Conservation (phyloP, 441 rosid species). For the Isatis lusitanica region DNA sequence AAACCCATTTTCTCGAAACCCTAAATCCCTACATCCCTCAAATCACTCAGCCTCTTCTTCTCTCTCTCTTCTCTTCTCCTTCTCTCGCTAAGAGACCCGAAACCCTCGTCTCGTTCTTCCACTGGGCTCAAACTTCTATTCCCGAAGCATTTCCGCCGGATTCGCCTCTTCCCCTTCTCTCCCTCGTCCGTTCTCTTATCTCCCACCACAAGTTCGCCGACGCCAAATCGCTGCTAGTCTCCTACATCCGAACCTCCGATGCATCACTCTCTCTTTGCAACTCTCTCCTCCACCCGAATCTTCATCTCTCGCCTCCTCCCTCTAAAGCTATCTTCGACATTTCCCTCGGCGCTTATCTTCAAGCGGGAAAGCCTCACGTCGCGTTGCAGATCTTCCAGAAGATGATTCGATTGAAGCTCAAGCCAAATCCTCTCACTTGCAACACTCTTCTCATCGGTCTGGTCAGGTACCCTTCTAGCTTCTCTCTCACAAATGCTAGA, state of each 20-base stretch:
- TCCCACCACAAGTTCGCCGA: slow-evolving; percentile 55
- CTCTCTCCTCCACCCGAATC: slow-evolving; percentile 48
- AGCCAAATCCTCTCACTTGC: slow-evolving; percentile 72
- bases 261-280: slow-evolving; percentile 46
- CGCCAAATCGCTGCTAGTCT: slow-evolving; percentile 64
- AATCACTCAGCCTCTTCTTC: slow-evolving; percentile 51
- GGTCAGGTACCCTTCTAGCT: slow-evolving; percentile 63
- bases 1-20: slow-evolving; percentile 34
- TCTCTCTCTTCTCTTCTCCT: slow-evolving; percentile 54
- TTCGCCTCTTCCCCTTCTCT: slow-evolving; percentile 58
- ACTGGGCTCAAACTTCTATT: slow-evolving; percentile 52
- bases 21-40: slow-evolving; percentile 50
- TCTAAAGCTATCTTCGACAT: slow-evolving; percentile 61
- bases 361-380: slow-evolving; percentile 60
- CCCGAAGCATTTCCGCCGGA: slow-evolving; percentile 25
- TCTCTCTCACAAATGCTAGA: slow-evolving; percentile 52
- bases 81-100: slow-evolving; percentile 45
- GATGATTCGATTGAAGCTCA: slow-evolving; percentile 57
- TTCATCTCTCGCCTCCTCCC: slow-evolving; percentile 21
- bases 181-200: slow-evolving; percentile 59
- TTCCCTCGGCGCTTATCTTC: slow-evolving; percentile 61
- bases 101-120: slow-evolving; percentile 57
- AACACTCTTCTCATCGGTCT: slow-evolving; percentile 64
- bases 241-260: slow-evolving; percentile 59
- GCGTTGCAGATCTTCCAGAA: slow-evolving; percentile 66